Evolutionary conservation across 2,329 filamentous ascomycete species (phyloP), one percentile per base, ranked within the genome.

Genomic region (Alternaria sp.): DNA sequence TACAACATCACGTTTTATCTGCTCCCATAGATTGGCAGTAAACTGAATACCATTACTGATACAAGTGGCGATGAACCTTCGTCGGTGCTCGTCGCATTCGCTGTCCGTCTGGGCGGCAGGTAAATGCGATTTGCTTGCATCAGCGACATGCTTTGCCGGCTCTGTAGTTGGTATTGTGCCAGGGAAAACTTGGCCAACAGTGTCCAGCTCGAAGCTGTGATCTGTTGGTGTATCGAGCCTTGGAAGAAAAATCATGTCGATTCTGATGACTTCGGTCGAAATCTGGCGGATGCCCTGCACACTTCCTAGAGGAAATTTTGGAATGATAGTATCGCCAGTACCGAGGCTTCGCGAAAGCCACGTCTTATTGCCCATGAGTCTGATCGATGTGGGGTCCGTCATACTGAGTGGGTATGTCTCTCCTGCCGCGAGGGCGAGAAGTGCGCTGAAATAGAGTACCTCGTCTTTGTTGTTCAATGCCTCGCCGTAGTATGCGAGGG

Each of bases 21-120:
- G 68, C n/a, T 26, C 19, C 68, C 68, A 70, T 23, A 70, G 50
- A 15, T 60, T 52, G 19, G 57, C 58, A 3, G 58, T 67, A 54
- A 68, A 70, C 5, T 3, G 6, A 17, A 57, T 9, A 5, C 68
- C 68, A 26, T 63, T 61, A 3, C 54, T 3, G 17, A 70, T 63
- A 50, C 68, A 70, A 26, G 57, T 47, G 10, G 68, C 68, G 9
- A 70, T 59, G 12, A 70, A 70, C 3, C 49, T 55, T 10, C 68
- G 64, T 15, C 66, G 59, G 2, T 32, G 26, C 13, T 49, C 47
- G 15, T 69, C 67, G 10, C 51, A 44, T 1, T 28, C 47, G 26
- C 19, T 36, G 19, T 63, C 65, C 15, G 9, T 23, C 13, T 4
- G 23, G 26, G 13, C 13, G 44, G n/a, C 15, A 28, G 21, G 10